Percentiles rank a stretch among this genome's conserved stretches.
Evolutionary conservation across 129 eudicot genomes (phyloP).

Genomic region (Centrapalus pauciflorus): DNA sequence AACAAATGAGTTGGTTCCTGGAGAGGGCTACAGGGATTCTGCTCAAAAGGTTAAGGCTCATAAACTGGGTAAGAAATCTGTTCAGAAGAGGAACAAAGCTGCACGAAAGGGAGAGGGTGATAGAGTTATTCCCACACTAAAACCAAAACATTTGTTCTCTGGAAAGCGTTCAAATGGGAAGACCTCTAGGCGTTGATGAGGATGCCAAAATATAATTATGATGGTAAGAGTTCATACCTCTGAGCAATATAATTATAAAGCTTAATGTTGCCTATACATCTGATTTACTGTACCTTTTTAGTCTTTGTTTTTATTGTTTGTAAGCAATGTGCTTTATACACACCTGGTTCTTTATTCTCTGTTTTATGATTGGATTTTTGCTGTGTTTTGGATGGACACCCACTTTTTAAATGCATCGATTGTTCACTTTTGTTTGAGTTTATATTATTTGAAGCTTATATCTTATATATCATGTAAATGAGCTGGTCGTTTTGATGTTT

Average conservation of each 20-base stretch:
- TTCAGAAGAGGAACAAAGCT: slow-evolving; percentile 62
- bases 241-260: too few species aligned
- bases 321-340: neutral
- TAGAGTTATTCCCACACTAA: slow-evolving; percentile 70
- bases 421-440: too few species aligned
- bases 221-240: too few species aligned
- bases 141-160: slow-evolving; percentile 76
- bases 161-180: slow-evolving; percentile 82
- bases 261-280: neutral
- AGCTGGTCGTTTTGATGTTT: too few species aligned
- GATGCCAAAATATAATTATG: slow-evolving; percentile 23
- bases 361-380: too few species aligned
- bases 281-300: neutral
- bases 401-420: too few species aligned
- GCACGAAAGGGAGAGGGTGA: slow-evolving; percentile 79
- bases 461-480: too few species aligned
- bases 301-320: neutral
- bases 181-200: slow-evolving; percentile 57
- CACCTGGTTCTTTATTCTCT: neutral
- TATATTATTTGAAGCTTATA: too few species aligned
- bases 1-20: slow-evolving; percentile 54
- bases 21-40: slow-evolving; percentile 79
- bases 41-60: slow-evolving; percentile 65
- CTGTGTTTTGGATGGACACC: too few species aligned
- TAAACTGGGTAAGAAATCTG: slow-evolving; percentile 45